Evolutionary conservation across 495 filamentous ascomycete genomes (phyloP).

Genomic region (Lasiosphaeriaceae sp.): DNA sequence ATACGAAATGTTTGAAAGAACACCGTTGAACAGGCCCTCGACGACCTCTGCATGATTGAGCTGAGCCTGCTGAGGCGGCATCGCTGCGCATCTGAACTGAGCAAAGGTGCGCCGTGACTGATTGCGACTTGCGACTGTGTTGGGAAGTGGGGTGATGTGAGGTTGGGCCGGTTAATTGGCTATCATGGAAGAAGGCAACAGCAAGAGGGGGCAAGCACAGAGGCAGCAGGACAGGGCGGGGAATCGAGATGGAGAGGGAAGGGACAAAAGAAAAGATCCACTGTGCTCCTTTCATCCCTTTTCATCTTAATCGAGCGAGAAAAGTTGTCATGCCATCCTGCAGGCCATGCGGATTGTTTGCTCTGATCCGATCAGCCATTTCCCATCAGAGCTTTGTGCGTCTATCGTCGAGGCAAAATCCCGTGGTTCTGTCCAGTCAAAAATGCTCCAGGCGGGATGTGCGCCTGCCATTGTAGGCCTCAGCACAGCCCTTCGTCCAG

Average conservation of each 20-base stretch:
- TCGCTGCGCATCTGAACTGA: background rate
- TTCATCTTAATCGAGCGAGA: background rate
- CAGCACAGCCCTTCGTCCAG: background rate
- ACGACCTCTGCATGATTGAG: conserved; percentile 2
- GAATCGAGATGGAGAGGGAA: too few species aligned
- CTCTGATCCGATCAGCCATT: background rate
- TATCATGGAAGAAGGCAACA: too few species aligned
- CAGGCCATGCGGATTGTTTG: background rate
- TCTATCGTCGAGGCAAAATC: background rate
- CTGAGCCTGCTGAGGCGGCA: background rate
- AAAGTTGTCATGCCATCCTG: background rate
- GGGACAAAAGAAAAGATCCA: background rate
- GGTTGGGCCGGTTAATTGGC: too few species aligned
- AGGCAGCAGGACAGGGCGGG: too few species aligned
- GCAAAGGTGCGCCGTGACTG: background rate
- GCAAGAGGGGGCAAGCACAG: too few species aligned
- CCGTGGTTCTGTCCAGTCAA: background rate
- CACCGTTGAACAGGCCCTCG: background rate
- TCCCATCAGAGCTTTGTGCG: background rate
- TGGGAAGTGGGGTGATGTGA: too few species aligned
- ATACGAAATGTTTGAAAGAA: background rate
- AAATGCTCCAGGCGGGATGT: background rate
- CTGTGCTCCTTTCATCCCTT: background rate
- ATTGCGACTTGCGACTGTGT: background rate
- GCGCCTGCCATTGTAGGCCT: background rate